Evolutionary conservation across 306 rosid genomes (phyloP).

Genomic region (Vigna radiata): DNA sequence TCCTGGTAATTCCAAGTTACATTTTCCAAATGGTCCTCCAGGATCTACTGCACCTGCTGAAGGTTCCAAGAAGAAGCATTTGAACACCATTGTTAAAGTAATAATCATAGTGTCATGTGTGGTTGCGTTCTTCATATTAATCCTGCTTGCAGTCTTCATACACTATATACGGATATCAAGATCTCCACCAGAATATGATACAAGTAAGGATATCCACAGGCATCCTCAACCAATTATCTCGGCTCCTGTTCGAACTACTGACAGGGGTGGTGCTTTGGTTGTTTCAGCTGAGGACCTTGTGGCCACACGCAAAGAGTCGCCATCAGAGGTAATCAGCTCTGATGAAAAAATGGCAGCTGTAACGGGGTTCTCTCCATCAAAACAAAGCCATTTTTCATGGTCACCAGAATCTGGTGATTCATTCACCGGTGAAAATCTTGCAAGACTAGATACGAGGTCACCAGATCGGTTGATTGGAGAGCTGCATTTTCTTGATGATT

Average conservation of each 20-base stretch:
- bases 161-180: constrained; percentile 81
- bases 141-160: constrained; percentile 83
- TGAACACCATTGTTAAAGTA: constrained; percentile 76
- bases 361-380: constrained; percentile 86
- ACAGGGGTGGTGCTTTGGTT: constrained; percentile 66
- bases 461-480: constrained; percentile 93
- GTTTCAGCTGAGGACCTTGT: constrained; percentile 90
- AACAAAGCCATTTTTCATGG: constrained; percentile 85
- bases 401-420: constrained; percentile 95
- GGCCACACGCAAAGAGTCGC: constrained; percentile 75
- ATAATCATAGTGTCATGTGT: constrained; percentile 89
- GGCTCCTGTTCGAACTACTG: constrained; percentile 55
- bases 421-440: constrained; percentile 67
- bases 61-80: constrained; percentile 60
- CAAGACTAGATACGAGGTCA: constrained; percentile 81
- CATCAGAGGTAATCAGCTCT: constrained; percentile 69
- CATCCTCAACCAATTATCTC: constrained; percentile 61
- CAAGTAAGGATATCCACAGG: constrained; percentile 55
- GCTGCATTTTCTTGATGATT: constrained; percentile 91
- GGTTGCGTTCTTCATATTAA: constrained; percentile 72
- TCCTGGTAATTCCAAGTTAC: constrained; percentile 79
- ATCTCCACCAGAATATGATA: constrained; percentile 54
- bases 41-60: constrained; percentile 54
- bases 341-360: constrained; percentile 72
- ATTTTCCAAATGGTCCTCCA: constrained; percentile 62